Evolutionary conservation across 1,284 basidiomycete species (phyloP), one percentile per base, ranked within the genome.

Genomic region (Psilocybe mexicana): DNA sequence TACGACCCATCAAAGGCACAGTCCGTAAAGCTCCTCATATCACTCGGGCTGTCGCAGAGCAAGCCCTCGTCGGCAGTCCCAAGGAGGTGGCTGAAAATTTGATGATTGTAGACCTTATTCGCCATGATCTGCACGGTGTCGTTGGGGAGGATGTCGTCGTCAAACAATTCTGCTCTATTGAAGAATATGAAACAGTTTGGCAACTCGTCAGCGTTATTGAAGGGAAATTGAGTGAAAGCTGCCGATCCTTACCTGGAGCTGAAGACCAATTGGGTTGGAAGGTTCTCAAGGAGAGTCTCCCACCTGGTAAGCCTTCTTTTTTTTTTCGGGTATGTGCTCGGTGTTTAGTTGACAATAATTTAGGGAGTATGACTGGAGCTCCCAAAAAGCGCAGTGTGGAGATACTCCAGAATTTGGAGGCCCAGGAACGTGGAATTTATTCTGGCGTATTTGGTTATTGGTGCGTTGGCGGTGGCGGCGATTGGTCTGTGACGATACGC

Each of bases 51-150:
- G 76, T 82, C 38, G 90, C 90, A 7, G 86, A 89, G 66, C 65
- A 83, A 65, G 72, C 81, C 2, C 76, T 99, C 33, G 78, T 82
- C 24, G 86, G 85, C 4, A 95, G 93, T 69, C 77, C 79, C 43
- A 99, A 98, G 73, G 96, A 99, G 72, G 86, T 96, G 1, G 96
- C 96, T 0, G 96, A 98, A 76, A 99, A 99, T 70, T 76, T 98
- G 54, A 98, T 99, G 96, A 98, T 99, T 64, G 96, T 98, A 24
- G 96, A 98, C 70, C 82, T 98, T 43, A 98, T 98, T 66, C 86
- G 95, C 12, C 93, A 97, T 58, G 96, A 99, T 73, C 78, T 99
- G 33, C 86, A 90, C 78, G 74, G 87, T 68, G 76, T 93, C 68
- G 77, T 98, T 65, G 79, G 92, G 62, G 72, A 92, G 70, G 70